phyloP scores from a whole-genome alignment of 768 basidiomycete species.

The Floccularia luteovirens region DNA sequence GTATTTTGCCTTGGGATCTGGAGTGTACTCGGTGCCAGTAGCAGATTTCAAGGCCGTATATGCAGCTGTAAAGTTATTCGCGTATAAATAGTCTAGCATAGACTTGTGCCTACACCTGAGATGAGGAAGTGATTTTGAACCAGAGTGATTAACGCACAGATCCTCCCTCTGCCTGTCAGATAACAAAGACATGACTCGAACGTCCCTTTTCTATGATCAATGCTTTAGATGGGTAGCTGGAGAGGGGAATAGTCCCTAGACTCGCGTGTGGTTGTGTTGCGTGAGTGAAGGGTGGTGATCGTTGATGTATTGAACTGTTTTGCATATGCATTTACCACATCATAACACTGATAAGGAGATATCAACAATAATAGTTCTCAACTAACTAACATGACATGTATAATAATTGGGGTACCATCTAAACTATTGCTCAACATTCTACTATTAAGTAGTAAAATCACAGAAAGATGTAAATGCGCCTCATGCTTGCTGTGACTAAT shows the following conservation, averaged over 20 bases:
- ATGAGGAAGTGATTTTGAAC: background rate
- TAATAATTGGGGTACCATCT: too few relatives aligned
- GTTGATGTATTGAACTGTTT: background rate
- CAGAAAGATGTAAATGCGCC: too few relatives aligned
- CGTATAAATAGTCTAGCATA: conserved; percentile 71
- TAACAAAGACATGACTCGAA: conserved; percentile 12
- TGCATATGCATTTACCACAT: background rate
- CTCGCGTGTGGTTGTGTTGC: background rate
- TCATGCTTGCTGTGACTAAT: too few relatives aligned
- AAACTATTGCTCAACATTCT: too few relatives aligned
- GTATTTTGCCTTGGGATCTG: conserved; percentile 83
- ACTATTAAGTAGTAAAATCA: too few relatives aligned
- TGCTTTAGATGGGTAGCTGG: background rate
- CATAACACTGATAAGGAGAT: too few relatives aligned
- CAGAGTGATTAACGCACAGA: conserved; percentile 11
- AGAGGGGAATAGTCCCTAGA: background rate
- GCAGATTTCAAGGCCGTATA: conserved; percentile 53
- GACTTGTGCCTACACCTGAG: conserved; percentile 55
- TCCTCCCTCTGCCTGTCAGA: conserved; percentile 18
- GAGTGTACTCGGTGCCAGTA: conserved; percentile 53
- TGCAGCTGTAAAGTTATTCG: conserved; percentile 55
- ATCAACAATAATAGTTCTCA: too few relatives aligned
- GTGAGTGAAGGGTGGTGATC: background rate
- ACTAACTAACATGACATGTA: too few relatives aligned
- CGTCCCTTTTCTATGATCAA: background rate